phyloP scores from a whole-genome alignment of 2,329 filamentous ascomycete genomes.

The Cercospora zeina region DNA sequence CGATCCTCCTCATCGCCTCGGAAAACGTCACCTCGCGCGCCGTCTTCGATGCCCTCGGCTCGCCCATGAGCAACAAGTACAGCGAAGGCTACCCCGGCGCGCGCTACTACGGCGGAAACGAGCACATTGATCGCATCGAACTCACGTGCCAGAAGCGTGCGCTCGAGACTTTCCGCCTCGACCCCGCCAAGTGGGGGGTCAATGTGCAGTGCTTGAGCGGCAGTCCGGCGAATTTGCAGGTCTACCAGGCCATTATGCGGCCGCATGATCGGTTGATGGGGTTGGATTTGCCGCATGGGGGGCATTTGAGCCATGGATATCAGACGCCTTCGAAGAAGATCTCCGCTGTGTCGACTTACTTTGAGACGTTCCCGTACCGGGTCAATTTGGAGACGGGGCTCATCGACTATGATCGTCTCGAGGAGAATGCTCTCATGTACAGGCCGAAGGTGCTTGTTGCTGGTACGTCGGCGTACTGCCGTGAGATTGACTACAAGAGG shows the following conservation, averaged over 20 bases:
- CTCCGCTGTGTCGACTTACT: slow-evolving; percentile 97
- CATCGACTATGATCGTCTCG: slow-evolving; percentile 93
- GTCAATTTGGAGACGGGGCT: slow-evolving; percentile 86
- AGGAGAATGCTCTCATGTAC: slow-evolving; percentile 87
- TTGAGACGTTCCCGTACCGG: slow-evolving; percentile 97
- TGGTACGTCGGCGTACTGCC: slow-evolving; percentile 97
- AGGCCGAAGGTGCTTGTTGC: slow-evolving; percentile 95
- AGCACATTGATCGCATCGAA: slow-evolving; percentile 97
- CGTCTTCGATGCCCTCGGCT: slow-evolving; percentile 95
- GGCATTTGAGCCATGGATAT: slow-evolving; percentile 94
- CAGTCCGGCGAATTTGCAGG: slow-evolving; percentile 72
- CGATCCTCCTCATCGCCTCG: slow-evolving; percentile 96
- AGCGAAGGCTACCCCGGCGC: slow-evolving; percentile 97
- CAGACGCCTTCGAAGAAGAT: slow-evolving; percentile 83
- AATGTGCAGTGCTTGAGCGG: slow-evolving; percentile 94
- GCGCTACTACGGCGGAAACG: slow-evolving; percentile 98
- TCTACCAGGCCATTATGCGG: slow-evolving; percentile 90
- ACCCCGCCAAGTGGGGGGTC: slow-evolving; percentile 91
- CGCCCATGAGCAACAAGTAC: slow-evolving; percentile 94
- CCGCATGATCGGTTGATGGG: slow-evolving; percentile 96
- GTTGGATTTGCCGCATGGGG: slow-evolving; percentile 91
- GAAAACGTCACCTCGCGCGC: slow-evolving; percentile 99
- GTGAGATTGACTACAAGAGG: slow-evolving; percentile 91
- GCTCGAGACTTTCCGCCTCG: slow-evolving; percentile 84
- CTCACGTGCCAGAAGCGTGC: slow-evolving; percentile 91